A percentile compares a stretch with the other conserved stretches of the same genome.
Evolutionary conservation across 257 asterid genomes (phyloP).

Genomic region (Rhazya stricta): DNA sequence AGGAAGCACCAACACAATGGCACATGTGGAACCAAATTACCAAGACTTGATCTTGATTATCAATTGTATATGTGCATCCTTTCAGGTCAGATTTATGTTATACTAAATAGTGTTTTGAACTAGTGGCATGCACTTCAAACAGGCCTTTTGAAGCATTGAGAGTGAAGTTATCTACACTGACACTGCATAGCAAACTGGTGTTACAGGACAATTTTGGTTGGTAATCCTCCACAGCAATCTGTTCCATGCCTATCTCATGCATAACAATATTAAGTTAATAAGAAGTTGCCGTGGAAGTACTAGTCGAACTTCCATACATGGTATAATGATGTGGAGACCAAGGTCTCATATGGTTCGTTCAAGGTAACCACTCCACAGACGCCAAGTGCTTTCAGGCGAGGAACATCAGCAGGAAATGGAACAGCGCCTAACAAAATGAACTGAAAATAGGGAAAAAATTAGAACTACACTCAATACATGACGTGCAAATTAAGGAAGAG

Average conservation of each 20-base stretch:
- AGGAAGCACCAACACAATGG: background rate
- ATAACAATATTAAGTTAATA: background rate
- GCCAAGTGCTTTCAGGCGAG: constrained; percentile 72
- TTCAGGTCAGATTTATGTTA: background rate
- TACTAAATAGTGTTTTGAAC: background rate
- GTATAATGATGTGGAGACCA: constrained; percentile 72
- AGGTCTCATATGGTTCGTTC: constrained; percentile 84
- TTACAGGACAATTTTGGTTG: background rate
- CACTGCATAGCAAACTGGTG: background rate
- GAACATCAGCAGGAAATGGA: constrained; percentile 91
- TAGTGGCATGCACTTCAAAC: background rate
- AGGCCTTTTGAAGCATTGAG: background rate
- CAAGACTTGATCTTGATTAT: background rate
- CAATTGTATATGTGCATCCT: background rate
- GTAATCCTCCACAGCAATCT: background rate
- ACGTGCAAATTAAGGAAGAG: background rate
- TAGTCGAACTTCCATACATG: constrained; percentile 38
- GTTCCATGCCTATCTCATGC: background rate
- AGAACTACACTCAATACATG: constrained; percentile 9
- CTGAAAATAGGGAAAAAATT: constrained; percentile 29
- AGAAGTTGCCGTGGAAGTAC: background rate
- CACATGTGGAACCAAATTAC: background rate
- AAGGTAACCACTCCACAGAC: constrained; percentile 87
- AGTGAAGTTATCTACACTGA: background rate
- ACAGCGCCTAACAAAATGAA: constrained; percentile 89